phyloP scores from a whole-genome alignment of 805 yeast species.

The Candida mattraensis region DNA sequence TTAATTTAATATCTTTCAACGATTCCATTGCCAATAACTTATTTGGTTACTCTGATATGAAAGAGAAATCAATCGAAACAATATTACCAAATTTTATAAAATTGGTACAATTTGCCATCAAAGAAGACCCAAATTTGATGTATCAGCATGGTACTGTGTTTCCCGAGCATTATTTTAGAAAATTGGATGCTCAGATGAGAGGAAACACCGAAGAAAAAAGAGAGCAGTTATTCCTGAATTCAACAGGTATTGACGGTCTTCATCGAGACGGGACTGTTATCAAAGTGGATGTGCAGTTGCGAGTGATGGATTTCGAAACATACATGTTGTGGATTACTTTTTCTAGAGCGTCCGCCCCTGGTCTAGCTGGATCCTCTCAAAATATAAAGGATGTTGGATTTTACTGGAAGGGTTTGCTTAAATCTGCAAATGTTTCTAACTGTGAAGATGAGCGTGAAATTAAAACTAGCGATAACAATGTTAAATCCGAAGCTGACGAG shows the following conservation, averaged over 20 bases:
- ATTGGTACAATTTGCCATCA: slow-evolving; percentile 43
- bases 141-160: slow-evolving; percentile 68
- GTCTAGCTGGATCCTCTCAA: slow-evolving; percentile 1
- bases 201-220: slow-evolving; percentile 39
- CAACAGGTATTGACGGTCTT: slow-evolving; percentile 65
- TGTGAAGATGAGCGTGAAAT: no score
- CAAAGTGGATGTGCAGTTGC: slow-evolving; percentile 74
- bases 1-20: slow-evolving; percentile 67
- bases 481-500: slow-evolving; percentile 3
- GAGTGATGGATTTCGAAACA: slow-evolving; percentile 61
- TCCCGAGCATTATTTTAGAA: slow-evolving; percentile 89
- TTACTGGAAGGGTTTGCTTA: no score
- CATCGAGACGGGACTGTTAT: slow-evolving; percentile 70
- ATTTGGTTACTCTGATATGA: slow-evolving; percentile 63
- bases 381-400: not conserved
- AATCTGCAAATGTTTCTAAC: no score
- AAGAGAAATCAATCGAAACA: slow-evolving; percentile 49
- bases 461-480: slow-evolving; percentile 2
- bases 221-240: slow-evolving; percentile 52
- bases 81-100: slow-evolving; percentile 64
- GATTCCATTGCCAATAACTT: slow-evolving; percentile 74
- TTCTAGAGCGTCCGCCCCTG: slow-evolving; percentile 44
- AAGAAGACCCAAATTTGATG: slow-evolving; percentile 39
- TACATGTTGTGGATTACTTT: slow-evolving; percentile 85
- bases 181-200: slow-evolving; percentile 47